Base-by-base conservation (phyloP, 2,329 filamentous ascomycete genomes). In the Eutypa lata region DNA sequence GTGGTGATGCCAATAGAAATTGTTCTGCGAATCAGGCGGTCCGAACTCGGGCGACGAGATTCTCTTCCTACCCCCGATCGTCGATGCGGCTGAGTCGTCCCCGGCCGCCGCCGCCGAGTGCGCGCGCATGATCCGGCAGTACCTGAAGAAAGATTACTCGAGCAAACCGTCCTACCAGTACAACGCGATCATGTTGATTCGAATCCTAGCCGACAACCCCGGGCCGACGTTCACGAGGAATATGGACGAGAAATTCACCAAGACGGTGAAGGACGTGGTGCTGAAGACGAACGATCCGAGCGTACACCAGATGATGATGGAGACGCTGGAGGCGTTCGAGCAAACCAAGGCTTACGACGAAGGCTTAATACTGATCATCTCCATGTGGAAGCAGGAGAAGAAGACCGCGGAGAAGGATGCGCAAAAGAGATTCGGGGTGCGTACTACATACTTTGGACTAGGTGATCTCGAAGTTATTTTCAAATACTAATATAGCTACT, bases 101-200 rank as follows among this genome's bases (percentile, higher is more conserved):
- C 93, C 94, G 8, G 76, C 79, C 46, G 94, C 94, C 6, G 92
- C 93, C 22, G 84, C 87, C 58, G 89, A 92, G 64, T 90, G 90
- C 62, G 91, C 91, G 48, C 77, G 83, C 59, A 78, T 88, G 59
- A 90, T 97, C 66, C 88, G 90, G 68, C 92, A 90, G 70, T 93
- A 87, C 69, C 77, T 99, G 54, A 80, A 84, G 62, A 87, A 86
- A 60, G 88, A 92, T 45, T 85, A 90, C 71, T 84, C 72, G 62
- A 68, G 71, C 24, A 76, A 76, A 45, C 77, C 90, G 10, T 85
- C 89, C 63, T 85, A 87, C 61, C 93, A 97, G 71, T 97, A 97
- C 79, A 97, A 97, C 74, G 88, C 91, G 57, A 86, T 97, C 65
- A 97, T 97, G 94, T 82, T 99, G 52, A 79, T 95, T 61, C 88